Percentiles rank a stretch among this genome's conserved stretches.
Evolutionary conservation across 2,329 filamentous ascomycete genomes (phyloP).

Genomic region (Coleophoma cylindrospora): DNA sequence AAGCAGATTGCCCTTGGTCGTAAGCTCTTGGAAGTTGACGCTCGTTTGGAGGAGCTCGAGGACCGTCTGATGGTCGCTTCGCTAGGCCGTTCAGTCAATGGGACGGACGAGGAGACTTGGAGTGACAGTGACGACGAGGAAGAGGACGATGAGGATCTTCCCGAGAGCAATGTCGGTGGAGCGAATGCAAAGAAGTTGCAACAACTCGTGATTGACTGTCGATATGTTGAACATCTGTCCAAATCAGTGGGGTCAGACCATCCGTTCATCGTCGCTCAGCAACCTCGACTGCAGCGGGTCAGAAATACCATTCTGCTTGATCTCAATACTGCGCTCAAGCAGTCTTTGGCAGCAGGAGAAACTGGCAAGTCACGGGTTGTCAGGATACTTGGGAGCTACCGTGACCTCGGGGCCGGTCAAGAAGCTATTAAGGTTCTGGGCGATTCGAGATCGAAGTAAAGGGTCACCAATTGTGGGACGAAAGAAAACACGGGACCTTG

Average conservation of each 20-base stretch:
- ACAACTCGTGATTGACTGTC: constrained; percentile 51
- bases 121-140: constrained; percentile 34
- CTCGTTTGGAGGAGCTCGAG: constrained; percentile 58
- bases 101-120: constrained; percentile 20
- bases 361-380: constrained; percentile 38
- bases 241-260: constrained; percentile 48
- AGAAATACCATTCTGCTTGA: constrained; percentile 60
- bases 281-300: constrained; percentile 49
- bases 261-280: constrained; percentile 57
- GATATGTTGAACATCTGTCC: constrained; percentile 46
- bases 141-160: constrained; percentile 27
- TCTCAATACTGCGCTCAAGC: constrained; percentile 56
- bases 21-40: constrained; percentile 63
- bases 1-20: constrained; percentile 56
- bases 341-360: constrained; percentile 39
- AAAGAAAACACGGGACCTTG: too few species aligned
- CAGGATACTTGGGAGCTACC: constrained; percentile 54
- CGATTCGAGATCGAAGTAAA: constrained; percentile 18
- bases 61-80: constrained; percentile 50
- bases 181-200: constrained; percentile 34
- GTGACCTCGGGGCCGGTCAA: constrained; percentile 52
- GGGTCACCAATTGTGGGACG: too few species aligned
- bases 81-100: constrained; percentile 19
- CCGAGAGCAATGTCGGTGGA: constrained; percentile 23
- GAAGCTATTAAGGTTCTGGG: constrained; percentile 50